Base-by-base conservation (phyloP, 176 grass and related monocot genomes). In the Puya raimondii region DNA sequence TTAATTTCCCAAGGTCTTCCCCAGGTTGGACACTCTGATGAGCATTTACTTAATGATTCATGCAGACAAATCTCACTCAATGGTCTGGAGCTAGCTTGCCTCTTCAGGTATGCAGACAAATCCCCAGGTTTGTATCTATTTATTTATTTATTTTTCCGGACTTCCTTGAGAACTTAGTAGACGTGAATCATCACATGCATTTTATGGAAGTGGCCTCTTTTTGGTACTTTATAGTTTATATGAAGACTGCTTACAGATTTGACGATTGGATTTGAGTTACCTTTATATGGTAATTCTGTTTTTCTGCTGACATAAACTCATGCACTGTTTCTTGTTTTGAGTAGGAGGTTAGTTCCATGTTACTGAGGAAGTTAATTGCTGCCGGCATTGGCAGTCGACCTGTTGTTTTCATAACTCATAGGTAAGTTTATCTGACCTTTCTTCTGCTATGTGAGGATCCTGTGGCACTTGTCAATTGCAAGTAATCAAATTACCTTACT, bases 51-150 rank as follows among this genome's bases (percentile, higher is more conserved):
- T 74, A 80, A 85, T 84, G 74, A 66, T 79, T 86, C 65, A 50
- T 80, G 85, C 88, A 97, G 89, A 97, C 93, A 81, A 97, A 97
- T 92, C 81, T 97, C 64, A 92, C 93, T 50, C 88, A 92, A 79
- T 97, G 93, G 93, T 85, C 89, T 51, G 93, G 93, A 88, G 93
- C 93, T 74, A 97, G 84, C 74, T 72, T 97, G 77, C 89, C 93
- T 2, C 89, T 97, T 87, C 93, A 97, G 93, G 93, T 96, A 76
- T 67, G 72, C 33, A 42, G 33, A 42, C 33, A 42, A 42, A 42
- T 42, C 33, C 33, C 33, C 33, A 6, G 33, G 33, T 42, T 42
- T 42, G 33, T 42, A 42, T 42, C 7, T 42, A 42, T 42, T 42
- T 42, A 42, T 42, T 33, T 42, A 7, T 42, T 42, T 42, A 42